These are phyloP conservation scores for Hanseniaspora hatyaiensis DNA, from an alignment of 805 yeast genomes.

Conservation along the genomic window DNA sequence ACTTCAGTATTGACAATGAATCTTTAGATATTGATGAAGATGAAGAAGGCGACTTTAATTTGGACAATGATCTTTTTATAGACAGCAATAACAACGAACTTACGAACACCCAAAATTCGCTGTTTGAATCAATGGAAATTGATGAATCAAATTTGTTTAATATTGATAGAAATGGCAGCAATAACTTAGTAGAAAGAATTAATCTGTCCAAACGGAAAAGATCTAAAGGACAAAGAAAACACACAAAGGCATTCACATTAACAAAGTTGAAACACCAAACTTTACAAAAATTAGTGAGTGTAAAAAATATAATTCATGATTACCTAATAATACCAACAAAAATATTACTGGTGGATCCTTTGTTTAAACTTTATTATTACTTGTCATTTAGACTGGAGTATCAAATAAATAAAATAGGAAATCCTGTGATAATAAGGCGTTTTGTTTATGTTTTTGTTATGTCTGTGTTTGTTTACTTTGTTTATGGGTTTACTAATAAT, in stretches of 20 bases:
- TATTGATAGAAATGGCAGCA: too few relatives aligned
- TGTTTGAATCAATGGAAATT: not conserved
- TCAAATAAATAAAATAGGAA: conserved; percentile 56
- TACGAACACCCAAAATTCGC: too few relatives aligned
- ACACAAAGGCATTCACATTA: conserved; percentile 1
- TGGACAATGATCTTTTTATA: conserved; percentile 4
- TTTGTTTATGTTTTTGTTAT: conserved; percentile 58
- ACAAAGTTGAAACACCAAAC: not conserved
- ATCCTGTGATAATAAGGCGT: conserved; percentile 73
- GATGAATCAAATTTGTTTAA: too few relatives aligned
- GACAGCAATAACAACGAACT: not conserved
- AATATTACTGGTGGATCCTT: conserved; percentile 37
- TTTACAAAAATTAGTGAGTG: conserved; percentile 15
- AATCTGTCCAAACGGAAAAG: conserved; percentile 20
- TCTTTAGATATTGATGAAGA: not conserved
- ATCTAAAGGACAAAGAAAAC: conserved; percentile 18
- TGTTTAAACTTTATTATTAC: conserved; percentile 31
- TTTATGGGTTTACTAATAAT: conserved; percentile 45
- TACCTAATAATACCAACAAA: conserved; percentile 33
- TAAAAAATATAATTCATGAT: conserved; percentile 23
- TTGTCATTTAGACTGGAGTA: conserved; percentile 41
- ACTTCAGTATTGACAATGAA: not conserved
- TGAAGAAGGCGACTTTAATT: conserved; percentile 1
- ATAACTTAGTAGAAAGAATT: conserved; percentile 23
- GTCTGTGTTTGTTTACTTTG: conserved; percentile 44